Percentiles rank a stretch among this genome's conserved stretches.
phyloP scores from a whole-genome alignment of 306 rosid species.

The Ormosia emarginata region DNA sequence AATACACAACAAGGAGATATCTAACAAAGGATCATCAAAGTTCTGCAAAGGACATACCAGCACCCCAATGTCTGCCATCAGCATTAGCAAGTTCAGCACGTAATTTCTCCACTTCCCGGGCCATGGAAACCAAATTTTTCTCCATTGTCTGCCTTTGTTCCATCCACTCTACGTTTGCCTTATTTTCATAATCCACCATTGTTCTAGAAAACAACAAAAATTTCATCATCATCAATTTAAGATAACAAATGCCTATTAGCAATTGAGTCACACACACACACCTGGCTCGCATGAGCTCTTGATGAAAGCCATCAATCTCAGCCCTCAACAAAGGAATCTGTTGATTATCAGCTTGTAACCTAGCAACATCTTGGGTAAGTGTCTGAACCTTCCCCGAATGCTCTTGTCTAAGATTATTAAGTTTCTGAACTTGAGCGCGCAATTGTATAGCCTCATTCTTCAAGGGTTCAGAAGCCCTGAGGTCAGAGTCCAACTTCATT shows the following conservation, averaged over 20 bases:
- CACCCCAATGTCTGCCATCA: slow-evolving; percentile 74
- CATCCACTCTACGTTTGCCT: slow-evolving; percentile 76
- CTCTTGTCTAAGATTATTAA: slow-evolving; percentile 58
- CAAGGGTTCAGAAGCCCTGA: slow-evolving; percentile 60
- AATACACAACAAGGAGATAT: neutral
- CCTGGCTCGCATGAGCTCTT: slow-evolving; percentile 82
- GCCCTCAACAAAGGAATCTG: slow-evolving; percentile 61
- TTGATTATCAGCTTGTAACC: slow-evolving; percentile 64
- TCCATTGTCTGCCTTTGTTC: slow-evolving; percentile 92
- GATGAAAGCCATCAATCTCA: slow-evolving; percentile 72
- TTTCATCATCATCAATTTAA: neutral
- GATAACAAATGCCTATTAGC: neutral
- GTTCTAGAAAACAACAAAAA: slow-evolving; percentile 39
- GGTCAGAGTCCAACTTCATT: slow-evolving; percentile 68
- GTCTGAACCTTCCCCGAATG: slow-evolving; percentile 59
- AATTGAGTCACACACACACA: slow-evolving; percentile 18
- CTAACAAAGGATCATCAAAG: neutral
- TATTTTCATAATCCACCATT: slow-evolving; percentile 70
- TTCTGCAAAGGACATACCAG: slow-evolving; percentile 68
- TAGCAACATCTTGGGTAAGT: slow-evolving; percentile 55
- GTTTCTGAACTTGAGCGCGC: slow-evolving; percentile 64
- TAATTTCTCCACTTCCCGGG: slow-evolving; percentile 83
- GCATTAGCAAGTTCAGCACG: slow-evolving; percentile 68
- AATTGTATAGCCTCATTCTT: slow-evolving; percentile 69
- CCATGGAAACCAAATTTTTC: slow-evolving; percentile 83